Evolutionary conservation across 164 flowering plant genomes (phyloP), one percentile per base, ranked within the genome.

Genomic region (Echeveria elegans): DNA sequence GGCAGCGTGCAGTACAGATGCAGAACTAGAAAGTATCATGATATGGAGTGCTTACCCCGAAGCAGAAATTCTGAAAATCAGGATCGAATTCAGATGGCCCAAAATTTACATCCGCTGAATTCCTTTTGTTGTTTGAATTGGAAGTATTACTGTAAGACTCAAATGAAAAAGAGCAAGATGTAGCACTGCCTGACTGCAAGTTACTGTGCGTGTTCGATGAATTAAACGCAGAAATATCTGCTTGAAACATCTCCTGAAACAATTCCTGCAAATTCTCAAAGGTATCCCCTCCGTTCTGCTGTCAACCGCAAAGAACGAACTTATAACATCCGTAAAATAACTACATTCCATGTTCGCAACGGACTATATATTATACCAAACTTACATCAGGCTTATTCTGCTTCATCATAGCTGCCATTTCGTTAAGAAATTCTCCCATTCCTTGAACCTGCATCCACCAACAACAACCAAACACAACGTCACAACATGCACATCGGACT

Each of bases 381-480:
- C 94, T 84, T 68, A 90, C 94, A 69, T 32, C 73, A 48, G 91
- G 70, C 63, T 84, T 77, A 6, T 80, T 76, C 68, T 85, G 83
- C 73, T 72, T 74, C 97, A 93, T 90, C 92, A 93, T 83, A 1
- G 59, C 69, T 37, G 81, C 91, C 98, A 93, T 90, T 69, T 93
- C 98, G 34, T 77, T 83, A 74, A 90, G 68, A 69, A 93, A 90
- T 63, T 86, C 96, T 7, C 90, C 87, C 98, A 93, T 90, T 21
- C 88, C 98, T 92, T 93, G 83, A 76, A 78, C 24, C 50, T 64
- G 60, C 47, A 69, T 4, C 48, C 14, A 15, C 32, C 40, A 18
- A 2, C 19, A 47, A 30, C 21, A 59, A 62, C 12, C 63, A 12
- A 14, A 47, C 40, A 37, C 45, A 10, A 23, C 19, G 16, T 23